Conservation (phyloP, 2,329 filamentous ascomycete genomes). For the Lecanosticta acicola region DNA sequence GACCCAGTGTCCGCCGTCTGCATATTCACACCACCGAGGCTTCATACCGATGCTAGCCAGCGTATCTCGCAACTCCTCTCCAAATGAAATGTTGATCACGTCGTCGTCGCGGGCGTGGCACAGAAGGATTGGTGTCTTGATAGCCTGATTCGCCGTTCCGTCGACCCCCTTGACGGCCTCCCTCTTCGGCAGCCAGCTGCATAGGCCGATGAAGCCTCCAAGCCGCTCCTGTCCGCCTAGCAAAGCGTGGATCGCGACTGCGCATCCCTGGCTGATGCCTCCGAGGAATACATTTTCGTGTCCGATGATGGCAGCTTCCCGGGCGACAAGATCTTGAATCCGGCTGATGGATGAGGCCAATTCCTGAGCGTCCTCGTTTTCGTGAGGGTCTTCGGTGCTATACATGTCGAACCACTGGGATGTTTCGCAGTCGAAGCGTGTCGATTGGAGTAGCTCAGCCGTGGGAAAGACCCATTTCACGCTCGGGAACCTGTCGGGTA, state of each 20-base stretch:
- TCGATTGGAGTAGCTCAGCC: slow-evolving; percentile 15
- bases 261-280: slow-evolving; percentile 24
- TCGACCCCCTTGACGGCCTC: slow-evolving; percentile 1
- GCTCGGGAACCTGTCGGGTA: slow-evolving; percentile 31
- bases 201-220: slow-evolving; percentile 21
- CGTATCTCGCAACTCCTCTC: slow-evolving; percentile 13
- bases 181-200: slow-evolving; percentile 17
- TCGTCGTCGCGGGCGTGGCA: slow-evolving; percentile 17
- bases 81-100: slow-evolving; percentile 16
- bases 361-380: slow-evolving; percentile 19
- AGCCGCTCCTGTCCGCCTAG: slow-evolving; percentile 11
- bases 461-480: slow-evolving; percentile 37
- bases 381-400: slow-evolving; percentile 26
- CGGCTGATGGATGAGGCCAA: slow-evolving; percentile 6
- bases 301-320: slow-evolving; percentile 18
- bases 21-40: slow-evolving; percentile 16
- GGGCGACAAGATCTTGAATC: slow-evolving; percentile 10
- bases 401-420: slow-evolving; percentile 39
- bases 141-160: too few species aligned
- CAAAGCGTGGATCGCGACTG: slow-evolving; percentile 17
- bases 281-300: slow-evolving; percentile 17
- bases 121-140: slow-evolving; percentile 19
- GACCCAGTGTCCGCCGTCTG: slow-evolving; percentile 18
- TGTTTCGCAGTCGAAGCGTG: slow-evolving; percentile 26
- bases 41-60: slow-evolving; percentile 12